Conservation (phyloP, 2,329 filamentous ascomycete genomes). For the Rugonectria rugulosa region DNA sequence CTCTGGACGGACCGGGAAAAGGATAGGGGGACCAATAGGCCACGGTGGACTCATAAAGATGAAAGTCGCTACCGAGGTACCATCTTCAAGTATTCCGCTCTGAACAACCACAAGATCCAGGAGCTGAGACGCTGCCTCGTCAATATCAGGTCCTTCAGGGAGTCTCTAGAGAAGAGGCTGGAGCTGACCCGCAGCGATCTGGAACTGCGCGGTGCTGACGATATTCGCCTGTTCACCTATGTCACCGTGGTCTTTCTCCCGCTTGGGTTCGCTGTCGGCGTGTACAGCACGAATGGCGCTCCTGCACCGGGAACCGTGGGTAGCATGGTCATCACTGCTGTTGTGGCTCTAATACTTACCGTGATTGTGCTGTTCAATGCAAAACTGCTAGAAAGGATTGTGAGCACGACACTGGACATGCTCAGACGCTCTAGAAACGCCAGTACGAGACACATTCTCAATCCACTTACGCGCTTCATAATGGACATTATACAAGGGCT, state of each 20-base stretch:
- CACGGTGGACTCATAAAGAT: neutral
- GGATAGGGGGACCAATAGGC: neutral
- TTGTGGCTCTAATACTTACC: neutral
- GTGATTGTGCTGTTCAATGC: neutral
- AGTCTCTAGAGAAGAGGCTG: neutral
- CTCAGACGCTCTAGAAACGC: too few species aligned
- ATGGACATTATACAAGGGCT: too few species aligned
- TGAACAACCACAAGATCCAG: neutral
- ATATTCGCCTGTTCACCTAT: constrained; percentile 7
- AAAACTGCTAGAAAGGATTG: too few species aligned
- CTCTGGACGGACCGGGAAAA: neutral
- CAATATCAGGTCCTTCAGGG: neutral
- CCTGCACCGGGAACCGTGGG: neutral
- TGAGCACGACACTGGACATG: too few species aligned
- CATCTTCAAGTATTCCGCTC: neutral
- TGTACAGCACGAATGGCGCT: constrained; percentile 2
- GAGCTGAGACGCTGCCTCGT: neutral
- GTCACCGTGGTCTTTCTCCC: constrained; percentile 2
- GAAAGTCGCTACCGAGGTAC: neutral
- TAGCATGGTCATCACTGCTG: neutral
- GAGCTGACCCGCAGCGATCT: neutral
- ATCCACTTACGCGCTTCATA: too few species aligned
- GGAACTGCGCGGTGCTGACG: neutral
- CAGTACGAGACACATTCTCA: too few species aligned
- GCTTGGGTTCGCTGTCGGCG: neutral